A percentile compares a stretch with the other conserved stretches of the same genome.
Conservation (phyloP, 495 filamentous ascomycete species). For the Podospora fimiseda region DNA sequence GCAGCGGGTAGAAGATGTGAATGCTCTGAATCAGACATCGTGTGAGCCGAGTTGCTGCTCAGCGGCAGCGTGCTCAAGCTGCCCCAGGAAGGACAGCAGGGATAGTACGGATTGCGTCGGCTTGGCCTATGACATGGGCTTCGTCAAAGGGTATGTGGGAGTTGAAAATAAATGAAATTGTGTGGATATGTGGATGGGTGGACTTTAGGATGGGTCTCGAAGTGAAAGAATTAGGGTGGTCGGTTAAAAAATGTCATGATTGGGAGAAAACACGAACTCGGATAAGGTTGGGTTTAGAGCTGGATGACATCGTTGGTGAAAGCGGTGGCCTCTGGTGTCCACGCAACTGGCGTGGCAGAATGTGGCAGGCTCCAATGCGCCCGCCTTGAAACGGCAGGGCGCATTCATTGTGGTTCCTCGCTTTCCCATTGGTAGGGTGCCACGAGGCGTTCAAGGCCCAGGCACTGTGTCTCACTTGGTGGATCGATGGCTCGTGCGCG, state of each 20-base stretch:
- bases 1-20: conserved; percentile 35
- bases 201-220: background rate
- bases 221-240: background rate
- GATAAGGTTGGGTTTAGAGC: conserved; percentile 1
- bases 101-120: conserved; percentile 12
- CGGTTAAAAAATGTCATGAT: background rate
- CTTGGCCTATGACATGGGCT: conserved; percentile 13
- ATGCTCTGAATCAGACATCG: conserved; percentile 43
- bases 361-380: background rate
- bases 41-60: background rate
- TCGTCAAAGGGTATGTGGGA: background rate
- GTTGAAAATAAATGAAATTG: background rate
- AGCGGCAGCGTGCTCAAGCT: background rate
- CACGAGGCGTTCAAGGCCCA: too few relatives aligned
- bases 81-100: background rate
- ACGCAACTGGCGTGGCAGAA: background rate
- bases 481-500: background rate
- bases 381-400: conserved; percentile 4
- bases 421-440: background rate
- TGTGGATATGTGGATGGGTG: background rate
- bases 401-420: background rate
- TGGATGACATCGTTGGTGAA: conserved; percentile 1
- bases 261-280: background rate
- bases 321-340: background rate
- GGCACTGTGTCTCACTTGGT: background rate